Evolutionary conservation across 2,329 filamentous ascomycete genomes (phyloP), one percentile per base, ranked within the genome.

Genomic region (Pseudocercospora fuligena): DNA sequence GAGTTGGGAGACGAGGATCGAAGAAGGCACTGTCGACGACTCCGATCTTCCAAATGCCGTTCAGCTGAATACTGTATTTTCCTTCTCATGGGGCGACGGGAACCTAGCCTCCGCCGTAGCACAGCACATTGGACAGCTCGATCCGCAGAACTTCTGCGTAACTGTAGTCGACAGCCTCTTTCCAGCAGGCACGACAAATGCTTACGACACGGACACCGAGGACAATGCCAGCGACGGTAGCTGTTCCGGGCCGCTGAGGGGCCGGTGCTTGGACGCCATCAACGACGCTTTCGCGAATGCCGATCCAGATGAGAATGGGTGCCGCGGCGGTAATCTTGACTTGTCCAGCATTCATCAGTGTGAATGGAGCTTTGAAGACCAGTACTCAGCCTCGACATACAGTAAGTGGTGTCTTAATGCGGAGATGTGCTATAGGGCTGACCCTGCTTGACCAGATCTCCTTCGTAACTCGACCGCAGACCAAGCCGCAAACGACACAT

Each of bases 111-210:
- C 61, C 23, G 63, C 66, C 25, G 62, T 65, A 6, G 62, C 59
- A 6, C 59, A 46, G 31, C 58, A 56, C 33, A 60, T 53, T 19
- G 66, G 66, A 16, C 66, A 68, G 31, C 53, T 68, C 31, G 16
- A 63, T 43, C 63, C 61, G 54, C 58, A 64, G 8, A 65, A 54
- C 31, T 68, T 68, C 59, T 68, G 66, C 23, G 66, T 68, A 11
- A 60, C 66, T 14, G 56, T 68, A 29, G 58, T 67, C 29, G 62
- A 63, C 33, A 67, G 51, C 19, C 60, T 56, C 25, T 53, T 63
- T n/a, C 60, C 60, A 19, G 21, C 47, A 9, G 49, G 60, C 27
- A 43, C 46, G 4, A 56, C 49, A 11, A 63, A 63, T 43, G 49
- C 27, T 16, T 56, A 56, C 31, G 36, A 63, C 43, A 47, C 58